Conservation (phyloP, 345 rosid species). For the Noccaea bulbosa region DNA sequence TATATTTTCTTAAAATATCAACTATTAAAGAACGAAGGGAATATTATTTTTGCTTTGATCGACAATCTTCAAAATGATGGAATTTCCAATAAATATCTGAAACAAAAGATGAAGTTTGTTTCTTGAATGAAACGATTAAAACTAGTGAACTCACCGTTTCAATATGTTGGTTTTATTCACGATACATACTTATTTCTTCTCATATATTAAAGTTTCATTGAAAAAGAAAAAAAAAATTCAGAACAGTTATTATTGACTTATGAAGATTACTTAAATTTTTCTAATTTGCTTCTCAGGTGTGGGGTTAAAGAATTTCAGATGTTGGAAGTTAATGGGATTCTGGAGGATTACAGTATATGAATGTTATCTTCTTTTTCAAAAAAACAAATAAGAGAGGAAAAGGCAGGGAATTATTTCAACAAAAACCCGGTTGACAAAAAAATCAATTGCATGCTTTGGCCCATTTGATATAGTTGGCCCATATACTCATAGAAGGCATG, state of each 20-base stretch:
- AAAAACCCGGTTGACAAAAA: neutral
- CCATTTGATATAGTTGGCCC: slow-evolving; percentile 17
- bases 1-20: too few relatives aligned
- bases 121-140: too few relatives aligned
- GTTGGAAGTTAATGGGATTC: neutral
- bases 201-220: neutral
- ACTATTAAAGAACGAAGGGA: too few relatives aligned
- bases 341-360: neutral
- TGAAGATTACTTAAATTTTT: neutral
- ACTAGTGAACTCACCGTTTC: neutral
- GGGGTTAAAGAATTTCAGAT: neutral
- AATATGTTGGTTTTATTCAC: neutral
- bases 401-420: neutral
- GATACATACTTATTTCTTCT: neutral
- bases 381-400: neutral
- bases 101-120: too few relatives aligned
- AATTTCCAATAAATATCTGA: too few relatives aligned
- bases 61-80: neutral
- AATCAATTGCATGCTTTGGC: neutral
- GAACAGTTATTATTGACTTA: neutral
- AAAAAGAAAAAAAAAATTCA: neutral
- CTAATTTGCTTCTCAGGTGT: neutral
- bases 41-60: neutral
- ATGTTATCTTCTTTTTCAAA: too few relatives aligned
- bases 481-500: neutral